Conservation (phyloP, 305 asterid species). For the Ilex paraguariensis region DNA sequence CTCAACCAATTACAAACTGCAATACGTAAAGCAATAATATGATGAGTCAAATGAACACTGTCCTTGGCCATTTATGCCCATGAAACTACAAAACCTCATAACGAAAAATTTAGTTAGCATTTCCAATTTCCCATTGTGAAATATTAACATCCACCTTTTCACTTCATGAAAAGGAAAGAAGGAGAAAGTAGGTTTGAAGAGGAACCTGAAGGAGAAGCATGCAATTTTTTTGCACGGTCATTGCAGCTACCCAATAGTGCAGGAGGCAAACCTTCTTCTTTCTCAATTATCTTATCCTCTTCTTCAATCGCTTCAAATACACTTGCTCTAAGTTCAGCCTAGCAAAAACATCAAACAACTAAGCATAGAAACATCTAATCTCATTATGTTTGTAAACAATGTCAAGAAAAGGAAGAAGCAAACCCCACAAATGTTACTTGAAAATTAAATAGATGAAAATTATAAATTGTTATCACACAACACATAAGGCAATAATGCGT, state of each 20-base stretch:
- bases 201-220: conserved; percentile 83
- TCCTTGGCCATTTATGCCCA: not conserved
- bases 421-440: not conserved
- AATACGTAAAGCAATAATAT: no score
- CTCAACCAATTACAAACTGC: no score
- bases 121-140: no score
- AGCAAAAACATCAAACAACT: conserved; percentile 4
- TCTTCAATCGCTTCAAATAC: conserved; percentile 97
- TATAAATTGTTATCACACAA: no score
- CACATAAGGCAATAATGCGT: no score
- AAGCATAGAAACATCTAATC: not conserved
- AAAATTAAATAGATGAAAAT: no score
- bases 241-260: conserved; percentile 97
- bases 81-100: not conserved
- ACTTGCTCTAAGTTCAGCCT: conserved; percentile 96
- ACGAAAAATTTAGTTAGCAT: no score
- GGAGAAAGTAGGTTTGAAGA: not conserved
- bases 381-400: not conserved
- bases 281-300: conserved; percentile 74
- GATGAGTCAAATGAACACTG: no score
- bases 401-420: not conserved
- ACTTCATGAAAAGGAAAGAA: not conserved
- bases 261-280: conserved; percentile 80
- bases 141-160: not conserved
- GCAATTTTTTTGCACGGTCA: conserved; percentile 86